Evolutionary conservation across 108 stramenopile species (phyloP).

Genomic region (Hondaea fermentalgiana): DNA sequence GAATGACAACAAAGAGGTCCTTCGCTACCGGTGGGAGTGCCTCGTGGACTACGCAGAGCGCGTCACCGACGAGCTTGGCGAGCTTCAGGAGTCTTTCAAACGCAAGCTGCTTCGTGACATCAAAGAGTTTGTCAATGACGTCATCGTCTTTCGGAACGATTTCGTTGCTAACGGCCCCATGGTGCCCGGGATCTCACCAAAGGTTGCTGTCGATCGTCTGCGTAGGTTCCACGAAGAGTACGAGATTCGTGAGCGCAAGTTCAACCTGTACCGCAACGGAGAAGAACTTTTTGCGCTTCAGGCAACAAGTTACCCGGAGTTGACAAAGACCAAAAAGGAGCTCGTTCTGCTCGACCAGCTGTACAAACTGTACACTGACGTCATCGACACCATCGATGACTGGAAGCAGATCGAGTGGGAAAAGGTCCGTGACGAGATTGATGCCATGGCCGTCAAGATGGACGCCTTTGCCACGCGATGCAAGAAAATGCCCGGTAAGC

Average conservation of each 20-base stretch:
- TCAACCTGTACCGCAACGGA: conserved; percentile 67
- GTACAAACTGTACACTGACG: conserved; percentile 73
- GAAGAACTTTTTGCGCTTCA: conserved; percentile 75
- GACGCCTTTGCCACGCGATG: conserved; percentile 62
- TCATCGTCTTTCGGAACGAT: conserved; percentile 61
- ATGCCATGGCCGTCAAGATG: conserved; percentile 66
- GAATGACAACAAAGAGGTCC: conserved; percentile 77
- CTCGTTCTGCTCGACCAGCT: conserved; percentile 69
- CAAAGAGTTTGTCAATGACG: conserved; percentile 57
- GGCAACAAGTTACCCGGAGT: conserved; percentile 67
- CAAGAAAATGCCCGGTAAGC: conserved; percentile 71
- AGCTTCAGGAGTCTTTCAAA: conserved; percentile 64
- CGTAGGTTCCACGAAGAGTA: conserved; percentile 72
- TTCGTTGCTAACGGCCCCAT: conserved; percentile 68
- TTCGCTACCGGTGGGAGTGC: conserved; percentile 71
- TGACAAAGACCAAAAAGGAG: conserved; percentile 69
- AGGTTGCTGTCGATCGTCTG: conserved; percentile 75
- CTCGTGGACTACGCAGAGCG: conserved; percentile 60
- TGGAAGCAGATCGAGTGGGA: conserved; percentile 72
- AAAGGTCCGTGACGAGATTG: conserved; percentile 56
- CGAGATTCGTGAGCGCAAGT: conserved; percentile 71
- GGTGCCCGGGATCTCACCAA: conserved; percentile 66
- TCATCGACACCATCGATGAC: conserved; percentile 65
- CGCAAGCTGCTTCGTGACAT: conserved; percentile 63
- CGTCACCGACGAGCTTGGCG: conserved; percentile 66